Evolutionary conservation across 225 moss, liverwort and hornwort species (phyloP).

Genomic region (Takakia lepidozioides): DNA sequence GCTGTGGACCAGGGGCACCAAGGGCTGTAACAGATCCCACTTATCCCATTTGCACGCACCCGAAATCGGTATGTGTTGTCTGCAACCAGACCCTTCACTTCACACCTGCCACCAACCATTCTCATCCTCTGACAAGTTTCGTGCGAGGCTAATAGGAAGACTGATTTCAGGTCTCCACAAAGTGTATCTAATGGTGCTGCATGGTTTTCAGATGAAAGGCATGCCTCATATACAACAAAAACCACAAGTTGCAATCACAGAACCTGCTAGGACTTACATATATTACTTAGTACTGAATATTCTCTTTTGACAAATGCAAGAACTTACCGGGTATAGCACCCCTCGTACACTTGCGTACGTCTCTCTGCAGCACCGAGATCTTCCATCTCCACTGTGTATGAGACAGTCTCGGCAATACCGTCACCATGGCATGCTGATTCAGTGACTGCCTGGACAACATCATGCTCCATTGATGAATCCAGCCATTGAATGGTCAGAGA

Average conservation of each 20-base stretch:
- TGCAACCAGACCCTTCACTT: background rate
- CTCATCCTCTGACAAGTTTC: too few relatives aligned
- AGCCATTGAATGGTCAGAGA: slow-evolving; percentile 5
- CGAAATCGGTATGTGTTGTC: slow-evolving; percentile 9
- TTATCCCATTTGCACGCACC: slow-evolving; percentile 7
- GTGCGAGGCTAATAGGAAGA: too few relatives aligned
- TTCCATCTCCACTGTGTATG: slow-evolving; percentile 11
- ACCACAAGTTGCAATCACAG: background rate
- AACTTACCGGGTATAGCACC: slow-evolving; percentile 4
- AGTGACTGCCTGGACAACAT: background rate
- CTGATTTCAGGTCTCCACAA: too few relatives aligned
- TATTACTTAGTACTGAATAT: background rate
- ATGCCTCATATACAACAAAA: background rate
- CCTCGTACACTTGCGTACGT: slow-evolving; percentile 5
- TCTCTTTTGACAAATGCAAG: background rate
- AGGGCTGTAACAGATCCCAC: background rate
- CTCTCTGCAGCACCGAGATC: background rate
- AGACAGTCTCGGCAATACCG: slow-evolving; percentile 1
- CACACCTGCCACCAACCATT: slow-evolving; percentile 6
- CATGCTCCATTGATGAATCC: slow-evolving; percentile 1
- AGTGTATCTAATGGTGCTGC: too few relatives aligned
- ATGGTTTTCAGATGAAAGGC: background rate
- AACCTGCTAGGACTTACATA: background rate
- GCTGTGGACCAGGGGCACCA: slow-evolving; percentile 11
- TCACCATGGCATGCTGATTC: background rate